Base-by-base conservation (phyloP, 495 filamentous ascomycete genomes). In the Annulohypoxylon bovei region DNA sequence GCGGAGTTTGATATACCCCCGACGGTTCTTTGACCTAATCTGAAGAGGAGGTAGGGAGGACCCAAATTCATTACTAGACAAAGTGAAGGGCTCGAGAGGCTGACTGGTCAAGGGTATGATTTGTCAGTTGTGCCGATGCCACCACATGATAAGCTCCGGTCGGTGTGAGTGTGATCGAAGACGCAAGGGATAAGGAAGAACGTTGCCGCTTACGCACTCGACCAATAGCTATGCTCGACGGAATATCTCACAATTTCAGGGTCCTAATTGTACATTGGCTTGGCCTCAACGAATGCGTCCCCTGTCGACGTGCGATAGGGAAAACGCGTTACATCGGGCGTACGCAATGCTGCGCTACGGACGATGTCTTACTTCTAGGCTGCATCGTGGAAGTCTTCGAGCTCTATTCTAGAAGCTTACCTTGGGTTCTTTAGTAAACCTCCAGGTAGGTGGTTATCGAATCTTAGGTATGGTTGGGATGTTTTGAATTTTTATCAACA, bases 1-100 rank as follows among this genome's bases (percentile, higher is more conserved):
- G 46, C 69, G 69, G 69, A 50, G n/a, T 11, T 68, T 68, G 55
- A 61, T 68, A 39, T 65, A 72, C 40, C 32, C 7, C 70, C 70
- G 70, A 72, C 20, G 35, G 16, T 14, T 54, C 52, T 64, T 55
- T 11, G 25, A 23, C 58, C 32, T 39, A 25, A 30, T 25, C 25
- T 37, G 42, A 35, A 22, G n/a, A 62, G 12, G 14, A 44, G 22
- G 58, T 23, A 46, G n/a, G 35, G 50, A 37, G 18, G 40, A 28
- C 23, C 6, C 68, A 25, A 37, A 40, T 28, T 50, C 59, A 50
- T 72, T 68, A 72, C 69, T 68, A 71, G 58, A 63, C 46, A 70
- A 56, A 49, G 11, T 7, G 20, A 52, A 33, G 1, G 20, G 6
- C 32, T 8, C 14, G 53, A 50, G 32, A 30, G 46, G 46, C 42